A percentile compares a stretch with the other conserved stretches of the same genome.
phyloP scores from a whole-genome alignment of 2,329 filamentous ascomycete genomes.

The Penicillium janthinellum region DNA sequence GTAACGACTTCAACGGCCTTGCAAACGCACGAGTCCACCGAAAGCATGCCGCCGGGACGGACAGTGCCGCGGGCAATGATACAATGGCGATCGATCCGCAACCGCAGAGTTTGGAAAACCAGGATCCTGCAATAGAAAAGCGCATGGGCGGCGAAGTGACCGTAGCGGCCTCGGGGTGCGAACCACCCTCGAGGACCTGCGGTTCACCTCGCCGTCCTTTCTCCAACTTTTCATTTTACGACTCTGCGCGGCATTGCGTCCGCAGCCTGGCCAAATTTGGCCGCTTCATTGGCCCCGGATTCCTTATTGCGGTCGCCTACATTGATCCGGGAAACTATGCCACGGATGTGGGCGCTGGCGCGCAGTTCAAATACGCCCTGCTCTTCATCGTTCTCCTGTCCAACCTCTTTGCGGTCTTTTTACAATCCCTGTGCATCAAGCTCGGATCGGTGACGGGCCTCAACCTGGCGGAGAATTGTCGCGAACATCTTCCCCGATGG shows the following conservation, averaged over 20 bases:
- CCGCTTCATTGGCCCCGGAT: conserved; percentile 51
- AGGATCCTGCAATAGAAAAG: conserved; percentile 28
- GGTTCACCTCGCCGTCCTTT: conserved; percentile 36
- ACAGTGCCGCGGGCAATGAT: conserved; percentile 26
- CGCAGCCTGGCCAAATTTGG: conserved; percentile 43
- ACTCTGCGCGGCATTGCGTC: conserved; percentile 23
- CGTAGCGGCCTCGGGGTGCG: conserved; percentile 30
- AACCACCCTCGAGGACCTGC: conserved; percentile 34
- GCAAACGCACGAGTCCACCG: conserved; percentile 59
- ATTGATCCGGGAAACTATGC: conserved; percentile 55
- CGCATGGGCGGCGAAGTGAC: conserved; percentile 32
- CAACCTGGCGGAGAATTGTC: conserved; percentile 67
- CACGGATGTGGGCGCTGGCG: conserved; percentile 53
- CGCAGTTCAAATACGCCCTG: conserved; percentile 46
- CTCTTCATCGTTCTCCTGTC: conserved; percentile 52
- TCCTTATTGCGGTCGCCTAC: conserved; percentile 52
- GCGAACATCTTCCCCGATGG: conserved; percentile 67
- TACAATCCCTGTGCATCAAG: conserved; percentile 57
- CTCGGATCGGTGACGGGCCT: conserved; percentile 69
- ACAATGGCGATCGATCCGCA: conserved; percentile 26
- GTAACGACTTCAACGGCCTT: conserved; percentile 63
- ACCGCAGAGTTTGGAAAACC: conserved; percentile 24
- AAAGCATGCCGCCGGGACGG: conserved; percentile 34
- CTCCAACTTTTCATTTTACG: conserved; percentile 17
- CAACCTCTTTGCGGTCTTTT: conserved; percentile 52